A percentile compares a stretch with the other conserved stretches of the same genome.
These are phyloP conservation scores for Penicillium sp. DNA, from an alignment of 2,329 filamentous ascomycete genomes.

Conservation along the genomic window DNA sequence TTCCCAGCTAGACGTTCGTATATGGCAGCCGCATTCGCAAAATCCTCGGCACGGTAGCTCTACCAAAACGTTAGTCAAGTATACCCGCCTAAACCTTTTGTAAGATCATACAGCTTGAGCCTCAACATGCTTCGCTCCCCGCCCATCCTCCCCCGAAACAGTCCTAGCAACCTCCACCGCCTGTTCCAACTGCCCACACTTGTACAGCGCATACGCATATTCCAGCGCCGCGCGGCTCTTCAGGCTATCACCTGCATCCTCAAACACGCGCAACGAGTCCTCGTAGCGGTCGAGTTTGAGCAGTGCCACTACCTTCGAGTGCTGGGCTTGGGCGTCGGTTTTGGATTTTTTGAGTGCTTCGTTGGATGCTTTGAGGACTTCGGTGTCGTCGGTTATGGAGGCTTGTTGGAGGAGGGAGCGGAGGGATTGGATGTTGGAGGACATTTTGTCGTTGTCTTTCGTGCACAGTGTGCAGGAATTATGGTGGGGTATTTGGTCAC, in stretches of 20 bases:
- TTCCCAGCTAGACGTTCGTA: conserved; percentile 50
- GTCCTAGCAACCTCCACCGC: conserved; percentile 48
- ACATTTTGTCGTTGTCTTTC: conserved; percentile 24
- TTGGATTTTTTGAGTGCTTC: conserved; percentile 55
- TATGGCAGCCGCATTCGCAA: conserved; percentile 50
- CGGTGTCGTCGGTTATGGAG: conserved; percentile 59
- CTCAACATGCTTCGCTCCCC: conserved; percentile 57
- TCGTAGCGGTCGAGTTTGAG: conserved; percentile 62
- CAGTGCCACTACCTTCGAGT: conserved; percentile 57
- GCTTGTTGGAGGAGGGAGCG: conserved; percentile 55
- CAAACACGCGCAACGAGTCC: conserved; percentile 55
- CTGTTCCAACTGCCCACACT: conserved; percentile 52
- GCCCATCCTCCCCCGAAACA: conserved; percentile 23
- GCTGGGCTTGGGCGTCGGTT: conserved; percentile 53
- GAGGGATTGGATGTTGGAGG: conserved; percentile 46
- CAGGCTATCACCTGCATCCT: conserved; percentile 50
- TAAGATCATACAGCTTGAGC: conserved; percentile 55
- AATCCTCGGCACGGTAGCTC: conserved; percentile 58
- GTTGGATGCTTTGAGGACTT: conserved; percentile 57
- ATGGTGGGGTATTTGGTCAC: conserved; percentile 2
- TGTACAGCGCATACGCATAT: conserved; percentile 62
- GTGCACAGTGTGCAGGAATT: not conserved
- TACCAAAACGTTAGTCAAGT: conserved; percentile 12
- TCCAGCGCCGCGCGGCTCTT: conserved; percentile 56
- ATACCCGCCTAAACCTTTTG: not conserved